Base-by-base conservation (phyloP, 129 eudicot species). In the Ambrosia trifida region DNA sequence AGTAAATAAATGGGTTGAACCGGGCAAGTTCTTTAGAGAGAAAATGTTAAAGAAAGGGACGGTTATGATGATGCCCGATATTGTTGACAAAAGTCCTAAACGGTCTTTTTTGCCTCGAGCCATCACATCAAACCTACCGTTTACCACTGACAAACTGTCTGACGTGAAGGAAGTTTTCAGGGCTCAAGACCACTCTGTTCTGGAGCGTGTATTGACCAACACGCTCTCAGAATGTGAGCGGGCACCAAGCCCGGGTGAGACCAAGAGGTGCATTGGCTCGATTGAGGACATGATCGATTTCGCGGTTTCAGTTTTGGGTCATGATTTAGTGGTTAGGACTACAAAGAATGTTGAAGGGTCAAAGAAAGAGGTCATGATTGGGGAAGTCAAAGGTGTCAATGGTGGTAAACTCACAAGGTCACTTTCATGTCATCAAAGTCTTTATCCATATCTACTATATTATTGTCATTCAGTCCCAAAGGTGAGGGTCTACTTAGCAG, bases 381-480 rank as follows among this genome's bases (percentile, higher is more conserved):
- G 98, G 7, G 53, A 76, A 49, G 96, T 89, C 17, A 80, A 70
- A 51, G 86, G 87, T 36, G 69, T 89, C 80, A 87, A 94, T 14
- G 96, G 93, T 28, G 96, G 98, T 4, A 72, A 73, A 59, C 78
- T 90, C 19, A 94, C 97, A 0, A 82, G 82, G 36, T 85, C 98
- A 14, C 96, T 94, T 20, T 93, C 98, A 3, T 94, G 98, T 64
- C 98, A 94, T 43, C 98, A 94, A 49, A 94, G 98, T 71, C 65
- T 94, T 83, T 94, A 67, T 58, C 98, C 97, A 6, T 89, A 87
- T 70, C 45, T 94, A 33, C 52, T 85, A 7, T 94, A 94, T n/a
- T 94, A 94, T 10, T 94, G 98, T 54, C 98, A 94, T 69, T 83
- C 98, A 4, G 98, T 94, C 2, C 98, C 98, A 1, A 87, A 94